A percentile compares a stretch with the other conserved stretches of the same genome.
Conservation (phyloP, 176 grass and related monocot genomes). For the Saccharum spontaneum region DNA sequence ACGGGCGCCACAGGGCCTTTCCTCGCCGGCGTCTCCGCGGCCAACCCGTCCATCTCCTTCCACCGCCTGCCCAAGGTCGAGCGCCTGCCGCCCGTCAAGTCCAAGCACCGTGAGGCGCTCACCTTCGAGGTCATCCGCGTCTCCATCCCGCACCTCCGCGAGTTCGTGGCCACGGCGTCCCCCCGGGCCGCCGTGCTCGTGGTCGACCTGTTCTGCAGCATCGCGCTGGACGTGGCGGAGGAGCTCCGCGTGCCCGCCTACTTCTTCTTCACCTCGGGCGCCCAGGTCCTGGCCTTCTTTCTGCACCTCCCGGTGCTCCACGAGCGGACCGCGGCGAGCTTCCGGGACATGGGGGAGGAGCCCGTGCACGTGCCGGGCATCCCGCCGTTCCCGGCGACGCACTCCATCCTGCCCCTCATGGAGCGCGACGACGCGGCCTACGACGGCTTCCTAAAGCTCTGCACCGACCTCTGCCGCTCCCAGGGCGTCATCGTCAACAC, state of each 20-base stretch:
- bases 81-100: neutral
- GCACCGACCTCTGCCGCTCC: neutral
- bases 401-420: constrained; percentile 43
- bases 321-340: neutral
- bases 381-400: constrained; percentile 48
- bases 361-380: constrained; percentile 30
- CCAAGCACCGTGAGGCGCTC: constrained; percentile 42
- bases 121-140: constrained; percentile 41
- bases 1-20: constrained; percentile 42
- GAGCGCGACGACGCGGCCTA: constrained; percentile 55
- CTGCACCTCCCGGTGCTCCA: constrained; percentile 30
- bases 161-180: constrained; percentile 28
- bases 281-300: constrained; percentile 32
- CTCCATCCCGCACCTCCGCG: constrained; percentile 40
- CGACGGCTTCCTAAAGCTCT: neutral
- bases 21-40: constrained; percentile 43
- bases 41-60: constrained; percentile 56
- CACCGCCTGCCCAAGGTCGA: constrained; percentile 42
- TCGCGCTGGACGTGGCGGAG: constrained; percentile 42
- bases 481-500: constrained; percentile 68
- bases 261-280: constrained; percentile 59
- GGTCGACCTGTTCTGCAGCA: constrained; percentile 57
- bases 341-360: constrained; percentile 25
- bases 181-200: constrained; percentile 40
- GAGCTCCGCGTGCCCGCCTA: constrained; percentile 52